Conservation (phyloP, 495 filamentous ascomycete species). For the Hypoxylon cercidicola region DNA sequence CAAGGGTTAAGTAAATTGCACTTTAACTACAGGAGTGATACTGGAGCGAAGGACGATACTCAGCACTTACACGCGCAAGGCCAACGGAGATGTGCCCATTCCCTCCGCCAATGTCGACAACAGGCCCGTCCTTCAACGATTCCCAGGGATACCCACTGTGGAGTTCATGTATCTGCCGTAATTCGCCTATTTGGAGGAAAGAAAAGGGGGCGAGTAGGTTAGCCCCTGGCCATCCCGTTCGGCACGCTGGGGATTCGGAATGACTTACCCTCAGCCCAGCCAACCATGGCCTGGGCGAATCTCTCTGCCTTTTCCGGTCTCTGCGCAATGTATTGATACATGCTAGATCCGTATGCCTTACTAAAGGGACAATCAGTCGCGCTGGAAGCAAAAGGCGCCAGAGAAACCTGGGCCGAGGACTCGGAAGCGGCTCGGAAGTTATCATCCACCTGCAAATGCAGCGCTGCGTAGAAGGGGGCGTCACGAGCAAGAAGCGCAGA, state of each 20-base stretch:
- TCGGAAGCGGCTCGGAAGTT: no score
- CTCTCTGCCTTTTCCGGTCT: no score
- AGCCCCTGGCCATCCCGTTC: not conserved
- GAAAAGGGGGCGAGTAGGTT: not conserved
- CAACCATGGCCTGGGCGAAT: no score
- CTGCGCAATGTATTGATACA: no score
- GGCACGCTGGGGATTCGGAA: conserved; percentile 7
- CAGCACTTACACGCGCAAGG: conserved; percentile 11
- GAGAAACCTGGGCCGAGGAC: no score
- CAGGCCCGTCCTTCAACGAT: conserved; percentile 15
- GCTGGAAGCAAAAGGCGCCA: no score
- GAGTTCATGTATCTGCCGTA: conserved; percentile 10
- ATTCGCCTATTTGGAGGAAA: not conserved
- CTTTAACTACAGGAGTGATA: not conserved
- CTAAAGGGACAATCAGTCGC: no score
- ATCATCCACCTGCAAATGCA: no score
- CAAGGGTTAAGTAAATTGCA: not conserved
- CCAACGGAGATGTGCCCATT: conserved; percentile 18
- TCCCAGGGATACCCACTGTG: conserved; percentile 37
- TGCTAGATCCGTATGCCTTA: no score
- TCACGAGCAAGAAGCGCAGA: no score
- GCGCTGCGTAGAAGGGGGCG: no score
- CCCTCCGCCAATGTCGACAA: conserved; percentile 23
- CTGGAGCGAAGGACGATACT: not conserved
- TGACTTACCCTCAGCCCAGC: no score